A percentile compares a stretch with the other conserved stretches of the same genome.
These are phyloP conservation scores for Cotoneaster glaucophyllus DNA, from an alignment of 306 rosid species.

Conservation along the genomic window DNA sequence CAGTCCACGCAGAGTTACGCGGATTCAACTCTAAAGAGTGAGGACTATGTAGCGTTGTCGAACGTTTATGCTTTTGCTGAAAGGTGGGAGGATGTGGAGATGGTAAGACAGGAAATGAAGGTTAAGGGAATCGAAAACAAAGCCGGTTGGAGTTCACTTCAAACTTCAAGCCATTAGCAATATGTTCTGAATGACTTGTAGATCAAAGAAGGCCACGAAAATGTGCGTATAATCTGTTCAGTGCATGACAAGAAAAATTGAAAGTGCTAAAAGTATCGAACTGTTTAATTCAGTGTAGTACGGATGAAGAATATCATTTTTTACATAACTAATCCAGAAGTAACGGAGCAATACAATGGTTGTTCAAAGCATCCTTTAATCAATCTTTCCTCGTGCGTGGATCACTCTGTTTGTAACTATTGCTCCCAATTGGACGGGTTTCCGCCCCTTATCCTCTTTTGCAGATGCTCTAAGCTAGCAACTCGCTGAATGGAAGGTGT, in stretches of 20 bases:
- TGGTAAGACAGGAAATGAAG: slow-evolving; percentile 56
- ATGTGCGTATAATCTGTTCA: background rate
- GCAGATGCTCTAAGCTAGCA: slow-evolving; percentile 94
- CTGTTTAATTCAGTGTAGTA: background rate
- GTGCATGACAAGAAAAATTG: background rate
- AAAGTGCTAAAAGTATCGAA: background rate
- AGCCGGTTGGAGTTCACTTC: slow-evolving; percentile 58
- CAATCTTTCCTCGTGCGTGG: slow-evolving; percentile 11
- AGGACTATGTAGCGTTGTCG: slow-evolving; percentile 73
- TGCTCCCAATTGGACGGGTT: slow-evolving; percentile 44
- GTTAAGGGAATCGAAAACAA: slow-evolving; percentile 43
- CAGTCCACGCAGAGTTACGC: slow-evolving; percentile 15
- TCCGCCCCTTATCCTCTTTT: slow-evolving; percentile 62
- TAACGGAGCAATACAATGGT: slow-evolving; percentile 13
- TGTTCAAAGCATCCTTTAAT: background rate
- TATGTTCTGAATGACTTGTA: background rate
- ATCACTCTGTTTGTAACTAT: slow-evolving; percentile 16
- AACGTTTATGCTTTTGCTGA: slow-evolving; percentile 68
- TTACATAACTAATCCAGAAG: slow-evolving; percentile 15
- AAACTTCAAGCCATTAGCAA: slow-evolving; percentile 8
- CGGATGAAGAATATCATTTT: background rate
- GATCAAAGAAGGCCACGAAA: background rate
- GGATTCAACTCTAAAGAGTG: slow-evolving; percentile 31
- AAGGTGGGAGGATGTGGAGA: slow-evolving; percentile 67
- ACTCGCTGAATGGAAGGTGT: slow-evolving; percentile 64